A percentile compares a stretch with the other conserved stretches of the same genome.
phyloP scores from a whole-genome alignment of 2,329 filamentous ascomycete species.

The Ramularia collo-cygni region DNA sequence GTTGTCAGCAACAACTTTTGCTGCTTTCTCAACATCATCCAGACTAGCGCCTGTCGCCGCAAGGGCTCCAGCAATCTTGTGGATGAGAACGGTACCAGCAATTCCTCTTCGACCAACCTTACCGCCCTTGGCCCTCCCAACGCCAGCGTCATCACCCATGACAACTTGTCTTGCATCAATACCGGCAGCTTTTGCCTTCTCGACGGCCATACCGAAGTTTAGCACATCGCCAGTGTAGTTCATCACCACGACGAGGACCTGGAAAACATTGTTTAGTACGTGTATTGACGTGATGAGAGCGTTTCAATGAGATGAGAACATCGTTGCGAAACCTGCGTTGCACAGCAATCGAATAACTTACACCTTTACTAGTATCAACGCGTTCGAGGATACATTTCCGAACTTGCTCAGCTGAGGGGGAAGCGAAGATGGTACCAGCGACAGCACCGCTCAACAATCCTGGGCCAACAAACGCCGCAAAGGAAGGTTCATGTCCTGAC shows the following conservation, averaged over 20 bases:
- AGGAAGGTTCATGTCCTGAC: conserved; percentile 83
- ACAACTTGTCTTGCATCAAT: conserved; percentile 80
- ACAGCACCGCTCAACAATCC: conserved; percentile 77
- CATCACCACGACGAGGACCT: conserved; percentile 79
- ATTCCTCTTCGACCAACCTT: conserved; percentile 90
- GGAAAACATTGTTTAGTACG: no score
- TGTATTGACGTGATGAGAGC: no score
- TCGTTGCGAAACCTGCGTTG: no score
- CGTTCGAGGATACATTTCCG: conserved; percentile 65
- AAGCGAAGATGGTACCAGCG: conserved; percentile 81
- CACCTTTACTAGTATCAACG: conserved; percentile 64
- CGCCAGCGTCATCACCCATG: conserved; percentile 85
- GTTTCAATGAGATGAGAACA: no score
- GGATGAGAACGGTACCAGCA: conserved; percentile 82
- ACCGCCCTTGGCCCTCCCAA: conserved; percentile 72
- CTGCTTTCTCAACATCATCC: conserved; percentile 65
- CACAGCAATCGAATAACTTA: no score
- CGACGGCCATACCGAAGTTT: conserved; percentile 89
- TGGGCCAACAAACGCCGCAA: conserved; percentile 74
- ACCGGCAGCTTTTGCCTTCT: conserved; percentile 79
- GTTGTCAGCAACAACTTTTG: conserved; percentile 65
- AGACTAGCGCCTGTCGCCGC: conserved; percentile 60
- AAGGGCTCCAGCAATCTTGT: conserved; percentile 81
- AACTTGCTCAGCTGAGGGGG: conserved; percentile 75
- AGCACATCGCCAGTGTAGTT: conserved; percentile 62